Conservation (phyloP, 2,329 filamentous ascomycete genomes). For the Sporothrix brasiliensis region DNA sequence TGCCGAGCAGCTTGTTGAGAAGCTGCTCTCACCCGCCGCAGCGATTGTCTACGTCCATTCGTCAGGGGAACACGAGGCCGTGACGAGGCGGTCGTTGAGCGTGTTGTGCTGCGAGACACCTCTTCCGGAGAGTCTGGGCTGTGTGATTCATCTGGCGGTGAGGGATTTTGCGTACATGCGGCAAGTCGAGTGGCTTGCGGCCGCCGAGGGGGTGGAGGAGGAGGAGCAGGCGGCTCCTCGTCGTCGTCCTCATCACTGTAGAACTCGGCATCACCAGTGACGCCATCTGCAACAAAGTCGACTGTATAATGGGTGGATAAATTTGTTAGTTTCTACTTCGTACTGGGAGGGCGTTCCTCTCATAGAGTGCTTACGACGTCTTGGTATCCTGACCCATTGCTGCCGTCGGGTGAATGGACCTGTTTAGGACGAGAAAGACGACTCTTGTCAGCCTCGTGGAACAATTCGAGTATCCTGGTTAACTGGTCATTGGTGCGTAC, state of each 20-base stretch:
- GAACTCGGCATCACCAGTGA: conserved; percentile 29
- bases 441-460: background rate
- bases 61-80: background rate
- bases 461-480: background rate
- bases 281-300: conserved; percentile 33
- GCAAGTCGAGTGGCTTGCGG: background rate
- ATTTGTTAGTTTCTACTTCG: conserved; percentile 11
- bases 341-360: background rate
- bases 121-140: background rate
- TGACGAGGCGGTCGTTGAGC: background rate
- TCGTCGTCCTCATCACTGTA: conserved; percentile 29
- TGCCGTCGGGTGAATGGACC: conserved; percentile 41
- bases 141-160: background rate
- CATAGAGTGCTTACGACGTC: conserved; percentile 35
- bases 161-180: background rate
- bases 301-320: conserved; percentile 20
- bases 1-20: background rate
- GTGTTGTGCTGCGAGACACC: background rate
- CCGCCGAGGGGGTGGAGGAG: background rate
- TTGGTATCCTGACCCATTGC: conserved; percentile 43
- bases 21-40: background rate
- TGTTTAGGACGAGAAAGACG: conserved; percentile 14
- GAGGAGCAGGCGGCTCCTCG: background rate
- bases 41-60: background rate
- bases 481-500: conserved; percentile 31